Evolutionary conservation across 2,329 filamentous ascomycete species (phyloP).

Genomic region (Fusarium subglutinans): DNA sequence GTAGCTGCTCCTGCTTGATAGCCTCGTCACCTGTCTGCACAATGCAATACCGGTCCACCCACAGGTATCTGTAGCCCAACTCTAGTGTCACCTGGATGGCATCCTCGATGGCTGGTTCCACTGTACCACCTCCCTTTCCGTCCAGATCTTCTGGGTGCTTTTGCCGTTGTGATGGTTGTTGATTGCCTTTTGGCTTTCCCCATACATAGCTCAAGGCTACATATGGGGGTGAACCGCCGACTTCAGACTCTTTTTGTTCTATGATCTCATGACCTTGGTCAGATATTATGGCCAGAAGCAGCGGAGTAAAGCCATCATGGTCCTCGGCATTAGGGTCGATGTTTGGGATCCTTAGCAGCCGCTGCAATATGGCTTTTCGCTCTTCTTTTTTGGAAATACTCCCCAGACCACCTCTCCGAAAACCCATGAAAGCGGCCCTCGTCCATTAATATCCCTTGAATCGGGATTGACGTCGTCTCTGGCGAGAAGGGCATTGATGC

Average conservation of each 20-base stretch:
- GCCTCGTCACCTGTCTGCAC: neutral
- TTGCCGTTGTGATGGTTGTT: neutral
- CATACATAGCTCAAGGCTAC: neutral
- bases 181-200: neutral
- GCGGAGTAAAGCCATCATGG: neutral
- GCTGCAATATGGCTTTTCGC: neutral
- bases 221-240: accelerated
- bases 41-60: neutral
- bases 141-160: neutral
- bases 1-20: neutral
- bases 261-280: neutral
- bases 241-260: neutral
- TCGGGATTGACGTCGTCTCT: accelerated
- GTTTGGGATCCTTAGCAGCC: neutral
- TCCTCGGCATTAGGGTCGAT: neutral
- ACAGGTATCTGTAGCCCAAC: neutral
- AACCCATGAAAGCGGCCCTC: neutral
- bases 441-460: neutral
- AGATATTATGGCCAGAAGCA: neutral
- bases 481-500: neutral
- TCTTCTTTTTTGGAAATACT: accelerated
- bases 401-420: accelerated
- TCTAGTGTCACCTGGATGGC: neutral
- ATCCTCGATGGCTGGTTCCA: neutral
- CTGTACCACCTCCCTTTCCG: accelerated